A percentile compares a stretch with the other conserved stretches of the same genome.
Conservation (phyloP, 495 filamentous ascomycete genomes). For the Bombardia bombarda region DNA sequence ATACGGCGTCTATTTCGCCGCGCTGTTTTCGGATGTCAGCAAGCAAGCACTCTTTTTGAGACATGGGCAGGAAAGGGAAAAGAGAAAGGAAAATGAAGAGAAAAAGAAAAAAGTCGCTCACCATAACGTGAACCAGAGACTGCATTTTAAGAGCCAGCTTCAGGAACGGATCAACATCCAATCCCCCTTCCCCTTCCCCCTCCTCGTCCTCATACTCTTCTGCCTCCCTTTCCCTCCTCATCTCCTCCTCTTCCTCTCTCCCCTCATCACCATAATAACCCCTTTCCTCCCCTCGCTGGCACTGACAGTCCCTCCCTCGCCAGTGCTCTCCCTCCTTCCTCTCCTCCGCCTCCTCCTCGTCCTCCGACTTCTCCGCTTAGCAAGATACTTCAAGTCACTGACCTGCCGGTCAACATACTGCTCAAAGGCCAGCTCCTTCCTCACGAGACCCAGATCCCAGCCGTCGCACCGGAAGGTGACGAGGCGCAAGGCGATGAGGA, state of each 20-base stretch:
- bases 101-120: not conserved
- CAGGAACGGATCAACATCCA: constrained; percentile 4
- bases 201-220: constrained; percentile 3
- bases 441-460: constrained; percentile 14
- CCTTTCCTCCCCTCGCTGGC: not conserved
- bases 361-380: constrained; percentile 1
- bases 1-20: constrained; percentile 8
- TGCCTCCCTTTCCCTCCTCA: not conserved
- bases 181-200: not conserved
- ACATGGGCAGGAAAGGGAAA: not conserved
- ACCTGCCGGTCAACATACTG: constrained; percentile 12
- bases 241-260: constrained; percentile 1
- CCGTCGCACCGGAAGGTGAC: constrained; percentile 15
- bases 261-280: not conserved
- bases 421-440: constrained; percentile 12
- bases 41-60: not conserved
- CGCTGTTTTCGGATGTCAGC: constrained; percentile 2
- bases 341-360: not conserved
- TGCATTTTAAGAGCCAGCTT: constrained; percentile 12
- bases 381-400: constrained; percentile 13
- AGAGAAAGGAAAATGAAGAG: not conserved
- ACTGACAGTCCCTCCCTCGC: not conserved
- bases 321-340: not conserved
- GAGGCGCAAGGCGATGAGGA: constrained; percentile 20
- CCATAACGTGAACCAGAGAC: constrained; percentile 4